A percentile compares a stretch with the other conserved stretches of the same genome.
phyloP scores from a whole-genome alignment of 2,329 filamentous ascomycete species.

The Colletotrichum sp. region DNA sequence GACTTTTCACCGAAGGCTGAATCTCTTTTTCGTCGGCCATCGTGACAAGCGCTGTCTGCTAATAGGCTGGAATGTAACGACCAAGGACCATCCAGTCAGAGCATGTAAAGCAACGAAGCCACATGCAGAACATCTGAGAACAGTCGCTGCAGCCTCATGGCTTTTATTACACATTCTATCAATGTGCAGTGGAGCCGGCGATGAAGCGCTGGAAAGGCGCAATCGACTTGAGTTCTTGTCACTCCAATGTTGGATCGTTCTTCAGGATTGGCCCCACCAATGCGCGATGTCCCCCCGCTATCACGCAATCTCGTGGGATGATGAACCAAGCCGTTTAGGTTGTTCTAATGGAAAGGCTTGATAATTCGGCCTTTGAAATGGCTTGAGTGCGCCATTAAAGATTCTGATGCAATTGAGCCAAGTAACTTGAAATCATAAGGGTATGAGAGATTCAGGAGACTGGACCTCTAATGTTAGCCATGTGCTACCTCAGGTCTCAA shows the following conservation, averaged over 20 bases:
- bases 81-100: neutral
- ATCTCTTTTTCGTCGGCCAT: conserved; percentile 12
- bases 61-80: neutral
- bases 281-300: conserved; percentile 12
- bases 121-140: neutral
- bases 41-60: neutral
- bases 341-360: neutral
- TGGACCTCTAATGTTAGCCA: neutral
- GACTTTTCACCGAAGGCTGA: neutral
- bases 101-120: neutral
- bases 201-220: neutral
- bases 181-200: neutral
- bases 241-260: neutral
- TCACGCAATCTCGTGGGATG: conserved; percentile 6
- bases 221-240: neutral
- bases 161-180: neutral
- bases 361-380: neutral
- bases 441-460: neutral
- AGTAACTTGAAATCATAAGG: neutral
- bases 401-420: neutral
- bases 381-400: neutral
- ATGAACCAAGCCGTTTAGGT: neutral
- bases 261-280: neutral
- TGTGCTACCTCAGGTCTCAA: neutral
- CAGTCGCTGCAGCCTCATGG: neutral